Conservation (phyloP, 768 basidiomycete genomes). For the Tricholoma hemisulphureum region DNA sequence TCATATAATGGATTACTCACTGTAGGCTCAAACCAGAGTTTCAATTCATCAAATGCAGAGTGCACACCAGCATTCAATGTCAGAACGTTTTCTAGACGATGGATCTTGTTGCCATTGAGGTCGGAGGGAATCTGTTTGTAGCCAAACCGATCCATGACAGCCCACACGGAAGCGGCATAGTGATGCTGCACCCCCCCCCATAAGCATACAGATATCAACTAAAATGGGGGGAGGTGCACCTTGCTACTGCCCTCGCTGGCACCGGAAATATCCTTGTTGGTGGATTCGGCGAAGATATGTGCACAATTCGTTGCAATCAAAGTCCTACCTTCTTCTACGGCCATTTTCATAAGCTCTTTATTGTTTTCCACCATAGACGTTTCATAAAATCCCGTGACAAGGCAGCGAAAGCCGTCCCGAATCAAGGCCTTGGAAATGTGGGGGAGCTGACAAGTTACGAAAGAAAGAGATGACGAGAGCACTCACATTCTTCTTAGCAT, state of each 20-base stretch:
- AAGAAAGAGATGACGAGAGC: background rate
- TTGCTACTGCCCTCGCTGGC: constrained; percentile 13
- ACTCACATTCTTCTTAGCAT: constrained; percentile 9
- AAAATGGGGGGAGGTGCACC: constrained; percentile 15
- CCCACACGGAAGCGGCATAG: constrained; percentile 15
- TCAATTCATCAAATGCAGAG: constrained; percentile 10
- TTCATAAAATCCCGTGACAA: constrained; percentile 29
- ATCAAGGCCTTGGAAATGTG: constrained; percentile 27
- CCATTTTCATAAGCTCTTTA: constrained; percentile 13
- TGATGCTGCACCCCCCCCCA: constrained; percentile 3
- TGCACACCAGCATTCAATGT: constrained; percentile 12
- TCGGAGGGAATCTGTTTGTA: constrained; percentile 9
- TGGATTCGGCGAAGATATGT: constrained; percentile 31
- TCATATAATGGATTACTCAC: background rate
- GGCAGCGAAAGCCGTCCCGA: constrained; percentile 35
- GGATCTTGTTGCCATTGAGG: constrained; percentile 24
- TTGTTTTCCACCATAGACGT: background rate
- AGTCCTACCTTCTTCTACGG: background rate
- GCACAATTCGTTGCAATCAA: constrained; percentile 17
- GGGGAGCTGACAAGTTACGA: background rate
- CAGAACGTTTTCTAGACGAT: constrained; percentile 26
- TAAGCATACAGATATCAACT: background rate
- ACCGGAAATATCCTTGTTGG: constrained; percentile 13
- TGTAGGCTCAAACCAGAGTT: constrained; percentile 19
- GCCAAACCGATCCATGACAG: constrained; percentile 16